Conservation (phyloP, 495 filamentous ascomycete genomes). For the Tuber borchii region DNA sequence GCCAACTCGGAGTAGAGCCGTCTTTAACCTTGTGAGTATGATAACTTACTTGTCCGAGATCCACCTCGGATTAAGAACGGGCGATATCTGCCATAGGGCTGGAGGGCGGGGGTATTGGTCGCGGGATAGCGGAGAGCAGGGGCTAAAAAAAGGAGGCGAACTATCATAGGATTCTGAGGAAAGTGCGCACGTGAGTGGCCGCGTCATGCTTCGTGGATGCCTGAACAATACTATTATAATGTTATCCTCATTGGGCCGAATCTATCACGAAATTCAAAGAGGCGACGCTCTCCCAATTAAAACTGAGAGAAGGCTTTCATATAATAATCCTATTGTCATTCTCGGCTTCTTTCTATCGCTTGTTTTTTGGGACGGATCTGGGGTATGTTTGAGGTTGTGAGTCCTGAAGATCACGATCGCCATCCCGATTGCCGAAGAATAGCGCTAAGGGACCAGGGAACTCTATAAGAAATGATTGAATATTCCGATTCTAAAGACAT, state of each 20-base stretch:
- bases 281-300: neutral
- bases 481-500: neutral
- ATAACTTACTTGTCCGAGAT: neutral
- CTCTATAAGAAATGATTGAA: neutral
- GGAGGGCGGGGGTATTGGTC: neutral
- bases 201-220: neutral
- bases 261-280: neutral
- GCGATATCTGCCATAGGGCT: neutral
- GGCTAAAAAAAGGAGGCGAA: neutral
- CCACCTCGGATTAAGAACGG: neutral
- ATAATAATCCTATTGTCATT: neutral
- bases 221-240: slow-evolving; percentile 7
- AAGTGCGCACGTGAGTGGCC: neutral
- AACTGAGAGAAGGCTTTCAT: neutral
- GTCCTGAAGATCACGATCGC: neutral
- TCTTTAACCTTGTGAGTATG: neutral
- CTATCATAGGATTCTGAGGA: neutral
- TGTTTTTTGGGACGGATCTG: neutral
- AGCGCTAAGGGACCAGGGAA: neutral
- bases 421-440: neutral
- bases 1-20: neutral
- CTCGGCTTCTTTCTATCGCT: neutral
- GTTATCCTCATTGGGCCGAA: neutral
- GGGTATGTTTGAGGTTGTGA: neutral
- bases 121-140: neutral